Evolutionary conservation across 2,329 filamentous ascomycete species (phyloP).

Genomic region (Cryphonectria nitschkei): DNA sequence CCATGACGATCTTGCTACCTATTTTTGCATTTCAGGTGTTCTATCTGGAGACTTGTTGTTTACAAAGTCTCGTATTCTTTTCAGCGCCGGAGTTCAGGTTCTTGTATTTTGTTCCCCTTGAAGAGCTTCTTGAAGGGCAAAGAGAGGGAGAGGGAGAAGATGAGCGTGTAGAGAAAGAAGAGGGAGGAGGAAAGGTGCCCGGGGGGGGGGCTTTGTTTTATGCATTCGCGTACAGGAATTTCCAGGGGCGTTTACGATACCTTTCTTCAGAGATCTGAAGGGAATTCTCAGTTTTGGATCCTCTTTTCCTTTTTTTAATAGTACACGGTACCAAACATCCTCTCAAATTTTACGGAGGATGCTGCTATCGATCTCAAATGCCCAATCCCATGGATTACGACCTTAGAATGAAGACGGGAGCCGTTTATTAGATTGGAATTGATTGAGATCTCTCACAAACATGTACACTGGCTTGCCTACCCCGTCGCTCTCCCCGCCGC

Average conservation of each 20-base stretch:
- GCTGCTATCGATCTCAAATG: neutral
- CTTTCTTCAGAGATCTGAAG: neutral
- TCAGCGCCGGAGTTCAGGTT: constrained; percentile 28
- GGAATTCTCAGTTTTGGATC: no score
- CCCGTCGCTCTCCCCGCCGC: neutral
- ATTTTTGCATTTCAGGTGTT: constrained; percentile 5
- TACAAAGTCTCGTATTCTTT: constrained; percentile 5
- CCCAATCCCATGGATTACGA: neutral
- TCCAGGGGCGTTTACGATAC: neutral
- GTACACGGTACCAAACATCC: neutral
- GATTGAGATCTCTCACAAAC: neutral
- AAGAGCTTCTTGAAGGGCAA: neutral
- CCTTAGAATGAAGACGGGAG: neutral
- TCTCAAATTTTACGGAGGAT: no score
- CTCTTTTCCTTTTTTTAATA: neutral
- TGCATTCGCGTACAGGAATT: constrained; percentile 15
- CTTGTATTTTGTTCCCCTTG: neutral
- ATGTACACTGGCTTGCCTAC: no score
- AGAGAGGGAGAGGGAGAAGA: neutral
- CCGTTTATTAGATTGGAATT: neutral
- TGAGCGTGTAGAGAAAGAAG: neutral
- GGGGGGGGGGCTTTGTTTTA: no score
- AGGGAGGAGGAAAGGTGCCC: neutral
- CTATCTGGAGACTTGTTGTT: constrained; percentile 8
- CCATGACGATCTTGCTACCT: neutral